Base-by-base conservation (phyloP, 78 protist species). In the Chrysochromulina parva region DNA sequence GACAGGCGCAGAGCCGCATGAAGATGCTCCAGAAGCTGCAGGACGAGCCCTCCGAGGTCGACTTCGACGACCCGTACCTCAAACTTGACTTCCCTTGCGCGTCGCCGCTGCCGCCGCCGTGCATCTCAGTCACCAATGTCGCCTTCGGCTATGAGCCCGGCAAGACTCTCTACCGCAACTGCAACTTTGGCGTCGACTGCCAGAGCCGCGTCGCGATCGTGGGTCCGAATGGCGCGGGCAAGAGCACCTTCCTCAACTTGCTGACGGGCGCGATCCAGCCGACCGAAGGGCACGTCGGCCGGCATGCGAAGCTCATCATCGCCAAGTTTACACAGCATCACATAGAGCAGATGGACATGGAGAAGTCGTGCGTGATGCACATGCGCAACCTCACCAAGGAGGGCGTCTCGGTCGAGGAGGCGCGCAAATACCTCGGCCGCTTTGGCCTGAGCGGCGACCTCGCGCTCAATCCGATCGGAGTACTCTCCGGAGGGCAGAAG, bases 211-310 rank as follows among this genome's bases (percentile, higher is more conserved):
- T 98, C 60, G 93, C 95, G 20, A 48, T 98, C 1, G 98, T 98
- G 54, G 99, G 99, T 6, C 96, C 96, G 55, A 98, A 98, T 93
- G 99, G 99, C 19, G 94, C 94, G 1, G 99, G 99, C 76, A 98
- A 97, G 91, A 81, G 95, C 48, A 97, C 99, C 5, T 88, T 97
- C 55, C 91, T 95, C 57, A 95, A 82, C 85, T 16, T 97, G n/a
- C 57, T 97, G 90, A 28, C 59, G 57, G 97, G 96, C 52, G 98
- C 95, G 48, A 93, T 98, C 52, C 65, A 84, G 16, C 97, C 95
- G 54, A 91, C 96, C 26, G 80, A 76, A 3, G 98, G 97, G 58
- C 91, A 93, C 87, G 90, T 96, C 28, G 89, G 94, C 38, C 90
- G 96, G 28, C 91, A 92, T 73, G 89, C 95, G 47, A 93, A 95